phyloP scores from a whole-genome alignment of 1,139 yeast species.

The Yamadazyma jaroonii region DNA sequence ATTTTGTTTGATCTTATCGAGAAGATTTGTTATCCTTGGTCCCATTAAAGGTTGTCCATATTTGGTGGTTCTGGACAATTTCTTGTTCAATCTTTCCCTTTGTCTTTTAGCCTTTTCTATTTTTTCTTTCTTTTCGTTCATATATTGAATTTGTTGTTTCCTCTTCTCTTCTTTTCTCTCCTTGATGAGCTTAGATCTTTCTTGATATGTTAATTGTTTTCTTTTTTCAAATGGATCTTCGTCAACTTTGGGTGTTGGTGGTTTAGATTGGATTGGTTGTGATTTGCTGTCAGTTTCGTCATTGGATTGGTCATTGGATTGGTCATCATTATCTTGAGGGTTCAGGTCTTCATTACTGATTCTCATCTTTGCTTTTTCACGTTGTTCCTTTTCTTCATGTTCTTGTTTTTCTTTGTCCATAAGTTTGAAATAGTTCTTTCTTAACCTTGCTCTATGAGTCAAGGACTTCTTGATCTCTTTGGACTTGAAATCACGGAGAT shows the following conservation, averaged over 20 bases:
- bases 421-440: constrained; percentile 78
- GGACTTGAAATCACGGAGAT: constrained; percentile 40
- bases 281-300: too few relatives aligned
- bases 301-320: constrained; percentile 14
- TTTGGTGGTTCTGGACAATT: constrained; percentile 57
- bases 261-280: too few relatives aligned
- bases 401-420: constrained; percentile 54
- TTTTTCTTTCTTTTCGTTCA: constrained; percentile 21
- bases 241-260: too few relatives aligned
- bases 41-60: constrained; percentile 91
- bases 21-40: constrained; percentile 73
- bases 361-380: constrained; percentile 6
- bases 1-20: constrained; percentile 71
- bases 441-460: constrained; percentile 77
- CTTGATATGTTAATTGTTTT: constrained; percentile 33
- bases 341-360: constrained; percentile 1
- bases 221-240: constrained; percentile 5
- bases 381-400: constrained; percentile 37
- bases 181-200: constrained; percentile 46
- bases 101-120: constrained; percentile 23
- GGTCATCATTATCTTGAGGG: constrained; percentile 7
- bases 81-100: constrained; percentile 47
- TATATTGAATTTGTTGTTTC: constrained; percentile 25
- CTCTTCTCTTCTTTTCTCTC: constrained; percentile 41
- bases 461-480: constrained; percentile 73